Evolutionary conservation across 345 rosid genomes (phyloP).

Genomic region (Combretum micranthum): DNA sequence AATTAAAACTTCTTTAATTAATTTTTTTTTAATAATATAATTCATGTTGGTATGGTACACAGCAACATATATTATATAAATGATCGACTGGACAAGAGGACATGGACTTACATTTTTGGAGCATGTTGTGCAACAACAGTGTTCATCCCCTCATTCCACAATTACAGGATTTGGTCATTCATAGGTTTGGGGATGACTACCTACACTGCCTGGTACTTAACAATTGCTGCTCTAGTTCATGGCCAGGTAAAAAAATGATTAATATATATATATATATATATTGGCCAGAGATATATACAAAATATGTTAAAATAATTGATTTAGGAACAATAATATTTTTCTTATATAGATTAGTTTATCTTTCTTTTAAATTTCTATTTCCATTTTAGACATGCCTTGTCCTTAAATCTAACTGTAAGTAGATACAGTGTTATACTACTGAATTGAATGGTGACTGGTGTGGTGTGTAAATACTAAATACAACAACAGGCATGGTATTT

Average conservation of each 20-base stretch:
- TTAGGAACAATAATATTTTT: too few species aligned
- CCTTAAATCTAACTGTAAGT: too few species aligned
- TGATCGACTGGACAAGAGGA: slow-evolving; percentile 91
- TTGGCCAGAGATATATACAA: too few species aligned
- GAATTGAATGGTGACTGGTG: too few species aligned
- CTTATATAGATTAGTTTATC: too few species aligned
- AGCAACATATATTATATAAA: slow-evolving; percentile 98
- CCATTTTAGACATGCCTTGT: too few species aligned
- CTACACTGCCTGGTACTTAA: slow-evolving; percentile 97
- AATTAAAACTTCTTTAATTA: slow-evolving; percentile 1
- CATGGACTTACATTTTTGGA: slow-evolving; percentile 99
- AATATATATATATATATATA: too few species aligned
- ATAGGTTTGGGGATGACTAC: slow-evolving; percentile 99
- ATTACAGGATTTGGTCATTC: slow-evolving; percentile 98
- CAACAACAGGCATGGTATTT: too few species aligned
- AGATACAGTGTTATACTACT: too few species aligned
- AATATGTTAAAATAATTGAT: too few species aligned
- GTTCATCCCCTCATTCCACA: slow-evolving; percentile 95
- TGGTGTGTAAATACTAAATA: too few species aligned
- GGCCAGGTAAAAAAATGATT: too few species aligned
- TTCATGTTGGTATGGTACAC: slow-evolving; percentile 1
- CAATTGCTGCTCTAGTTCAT: slow-evolving; percentile 67
- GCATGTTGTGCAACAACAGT: slow-evolving; percentile 99
- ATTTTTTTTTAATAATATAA: slow-evolving; percentile 4
- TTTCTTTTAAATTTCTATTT: neutral